Conservation (phyloP, 1,284 basidiomycete genomes). For the Pyrrhoderma lamaoense region DNA sequence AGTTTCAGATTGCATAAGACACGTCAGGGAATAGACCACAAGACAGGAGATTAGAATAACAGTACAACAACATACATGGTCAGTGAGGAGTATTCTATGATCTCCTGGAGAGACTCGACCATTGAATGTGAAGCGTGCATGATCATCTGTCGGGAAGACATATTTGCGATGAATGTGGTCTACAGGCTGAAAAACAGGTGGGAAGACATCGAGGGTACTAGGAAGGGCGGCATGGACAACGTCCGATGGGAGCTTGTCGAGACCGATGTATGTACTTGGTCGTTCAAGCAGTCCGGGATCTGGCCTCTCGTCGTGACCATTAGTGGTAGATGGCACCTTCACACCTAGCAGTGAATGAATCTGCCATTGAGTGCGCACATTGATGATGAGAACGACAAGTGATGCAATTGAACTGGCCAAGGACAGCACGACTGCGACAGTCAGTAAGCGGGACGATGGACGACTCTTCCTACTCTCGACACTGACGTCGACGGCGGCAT, state of each 20-base stretch:
- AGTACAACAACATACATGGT: slow-evolving; percentile 16
- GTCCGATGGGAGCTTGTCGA: slow-evolving; percentile 16
- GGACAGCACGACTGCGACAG: not conserved
- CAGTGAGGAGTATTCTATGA: slow-evolving; percentile 15
- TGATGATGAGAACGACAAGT: slow-evolving; percentile 8
- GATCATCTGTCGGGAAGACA: slow-evolving; percentile 15
- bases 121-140: slow-evolving; percentile 17
- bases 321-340: not conserved
- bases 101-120: slow-evolving; percentile 17
- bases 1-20: not conserved
- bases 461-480: not conserved
- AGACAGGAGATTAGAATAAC: not conserved
- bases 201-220: slow-evolving; percentile 14
- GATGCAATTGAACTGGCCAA: slow-evolving; percentile 8
- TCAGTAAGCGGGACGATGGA: too few relatives aligned
- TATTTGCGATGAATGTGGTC: slow-evolving; percentile 12
- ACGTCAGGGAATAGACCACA: not conserved
- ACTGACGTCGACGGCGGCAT: not conserved
- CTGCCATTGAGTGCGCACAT: slow-evolving; percentile 9
- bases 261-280: slow-evolving; percentile 15
- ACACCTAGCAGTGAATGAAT: slow-evolving; percentile 9
- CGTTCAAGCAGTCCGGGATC: slow-evolving; percentile 11
- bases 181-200: slow-evolving; percentile 16
- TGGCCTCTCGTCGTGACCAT: slow-evolving; percentile 1
- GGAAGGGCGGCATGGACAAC: slow-evolving; percentile 14